A percentile compares a stretch with the other conserved stretches of the same genome.
Evolutionary conservation across 73 alveolate species (phyloP).

Genomic region (Symbiodinium natans): DNA sequence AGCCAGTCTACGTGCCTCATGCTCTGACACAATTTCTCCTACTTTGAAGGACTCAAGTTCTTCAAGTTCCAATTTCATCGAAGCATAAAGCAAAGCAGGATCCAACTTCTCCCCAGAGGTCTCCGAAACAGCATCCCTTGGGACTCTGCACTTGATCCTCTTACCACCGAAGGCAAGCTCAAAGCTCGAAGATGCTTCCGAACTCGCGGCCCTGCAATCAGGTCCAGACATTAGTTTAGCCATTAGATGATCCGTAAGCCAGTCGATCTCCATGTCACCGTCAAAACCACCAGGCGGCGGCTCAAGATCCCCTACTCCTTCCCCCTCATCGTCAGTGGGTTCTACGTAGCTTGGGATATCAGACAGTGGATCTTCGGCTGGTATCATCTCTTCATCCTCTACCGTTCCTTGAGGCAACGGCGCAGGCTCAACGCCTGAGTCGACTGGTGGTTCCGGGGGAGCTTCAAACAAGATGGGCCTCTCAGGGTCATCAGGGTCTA

Average conservation of each 20-base stretch:
- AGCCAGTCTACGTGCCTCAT: not conserved
- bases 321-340: no score
- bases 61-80: not conserved
- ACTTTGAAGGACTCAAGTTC: not conserved
- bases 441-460: not conserved
- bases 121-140: not conserved
- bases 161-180: not conserved
- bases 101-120: not conserved
- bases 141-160: not conserved
- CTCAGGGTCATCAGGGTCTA: not conserved
- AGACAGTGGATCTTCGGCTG: no score
- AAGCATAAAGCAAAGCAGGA: not conserved
- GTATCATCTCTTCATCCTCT: not conserved
- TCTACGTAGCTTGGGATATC: no score
- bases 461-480: not conserved
- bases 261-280: no score
- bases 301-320: no score
- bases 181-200: not conserved
- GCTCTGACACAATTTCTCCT: not conserved
- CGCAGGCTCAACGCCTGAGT: not conserved
- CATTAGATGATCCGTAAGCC: no score
- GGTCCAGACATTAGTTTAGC: no score
- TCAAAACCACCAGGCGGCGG: no score
- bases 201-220: no score
- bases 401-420: not conserved